phyloP scores from a whole-genome alignment of 2,329 filamentous ascomycete species.

The Trichoderma sp. region DNA sequence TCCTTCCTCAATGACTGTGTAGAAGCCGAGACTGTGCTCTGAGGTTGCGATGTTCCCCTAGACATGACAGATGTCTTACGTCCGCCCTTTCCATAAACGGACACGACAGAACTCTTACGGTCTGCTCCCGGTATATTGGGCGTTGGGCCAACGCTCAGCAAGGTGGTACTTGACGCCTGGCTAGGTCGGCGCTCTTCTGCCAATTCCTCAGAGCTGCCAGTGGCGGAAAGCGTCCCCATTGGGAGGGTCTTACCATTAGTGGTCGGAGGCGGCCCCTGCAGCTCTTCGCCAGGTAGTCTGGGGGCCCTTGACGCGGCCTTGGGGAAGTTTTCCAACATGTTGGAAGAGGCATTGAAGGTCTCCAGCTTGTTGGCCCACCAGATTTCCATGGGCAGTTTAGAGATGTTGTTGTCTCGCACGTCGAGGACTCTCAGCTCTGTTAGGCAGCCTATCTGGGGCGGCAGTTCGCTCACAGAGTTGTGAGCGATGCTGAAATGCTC shows the following conservation, averaged over 20 bases:
- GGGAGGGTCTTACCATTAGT: constrained; percentile 41
- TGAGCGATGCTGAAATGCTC: constrained; percentile 93
- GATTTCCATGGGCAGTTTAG: constrained; percentile 83
- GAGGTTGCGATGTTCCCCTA: constrained; percentile 46
- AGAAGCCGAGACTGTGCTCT: constrained; percentile 46
- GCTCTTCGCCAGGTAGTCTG: constrained; percentile 54
- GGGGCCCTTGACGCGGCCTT: constrained; percentile 73
- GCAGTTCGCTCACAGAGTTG: constrained; percentile 81
- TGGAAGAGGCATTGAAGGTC: constrained; percentile 91
- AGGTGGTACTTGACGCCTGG: constrained; percentile 68
- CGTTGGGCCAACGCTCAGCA: constrained; percentile 72
- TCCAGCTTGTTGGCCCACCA: constrained; percentile 93
- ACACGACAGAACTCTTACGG: constrained; percentile 81
- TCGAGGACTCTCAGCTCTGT: constrained; percentile 82
- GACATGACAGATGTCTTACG: constrained; percentile 83
- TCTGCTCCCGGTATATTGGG: constrained; percentile 58
- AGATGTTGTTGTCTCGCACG: constrained; percentile 89
- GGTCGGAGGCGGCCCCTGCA: constrained; percentile 33
- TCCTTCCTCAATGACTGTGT: constrained; percentile 72
- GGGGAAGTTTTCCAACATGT: constrained; percentile 85
- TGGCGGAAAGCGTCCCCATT: constrained; percentile 49
- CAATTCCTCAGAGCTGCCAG: constrained; percentile 76
- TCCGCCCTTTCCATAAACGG: constrained; percentile 72
- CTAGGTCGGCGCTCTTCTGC: constrained; percentile 71
- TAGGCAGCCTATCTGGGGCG: constrained; percentile 82